phyloP scores from a whole-genome alignment of 169 alveolate species.

The Plasmodium cynomolgi region DNA sequence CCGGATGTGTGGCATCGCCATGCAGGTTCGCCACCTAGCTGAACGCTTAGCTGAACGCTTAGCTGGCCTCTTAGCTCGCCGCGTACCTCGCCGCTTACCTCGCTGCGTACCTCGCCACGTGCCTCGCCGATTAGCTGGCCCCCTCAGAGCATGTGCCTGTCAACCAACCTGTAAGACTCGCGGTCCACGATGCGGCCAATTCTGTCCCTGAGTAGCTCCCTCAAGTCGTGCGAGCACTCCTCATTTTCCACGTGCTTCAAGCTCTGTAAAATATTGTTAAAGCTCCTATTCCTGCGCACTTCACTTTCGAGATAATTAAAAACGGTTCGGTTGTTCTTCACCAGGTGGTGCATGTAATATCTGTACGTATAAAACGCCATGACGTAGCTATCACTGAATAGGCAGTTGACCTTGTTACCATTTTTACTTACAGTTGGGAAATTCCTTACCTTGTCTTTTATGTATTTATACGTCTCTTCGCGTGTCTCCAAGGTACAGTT shows the following conservation, averaged over 20 bases:
- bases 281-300: conserved; percentile 55
- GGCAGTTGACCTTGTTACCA: conserved; percentile 33
- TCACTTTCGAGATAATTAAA: conserved; percentile 47
- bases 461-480: conserved; percentile 64
- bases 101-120: not conserved
- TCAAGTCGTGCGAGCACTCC: conserved; percentile 8
- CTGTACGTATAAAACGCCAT: conserved; percentile 62
- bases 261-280: conserved; percentile 35
- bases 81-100: not conserved
- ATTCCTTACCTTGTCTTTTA: conserved; percentile 53
- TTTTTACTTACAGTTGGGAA: conserved; percentile 38
- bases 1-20: not conserved
- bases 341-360: conserved; percentile 65
- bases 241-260: conserved; percentile 35
- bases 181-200: conserved; percentile 37
- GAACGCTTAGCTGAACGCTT: not conserved
- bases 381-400: conserved; percentile 70
- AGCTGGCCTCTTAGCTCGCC: not conserved
- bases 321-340: conserved; percentile 47
- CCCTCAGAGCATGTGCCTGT: not conserved
- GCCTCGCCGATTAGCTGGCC: not conserved
- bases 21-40: not conserved
- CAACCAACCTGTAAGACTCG: conserved; percentile 54
- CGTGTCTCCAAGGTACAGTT: conserved; percentile 17
- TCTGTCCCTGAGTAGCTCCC: conserved; percentile 26